A percentile compares a stretch with the other conserved stretches of the same genome.
phyloP scores from a whole-genome alignment of 2,329 filamentous ascomycete genomes.

The Eutypella sp. region DNA sequence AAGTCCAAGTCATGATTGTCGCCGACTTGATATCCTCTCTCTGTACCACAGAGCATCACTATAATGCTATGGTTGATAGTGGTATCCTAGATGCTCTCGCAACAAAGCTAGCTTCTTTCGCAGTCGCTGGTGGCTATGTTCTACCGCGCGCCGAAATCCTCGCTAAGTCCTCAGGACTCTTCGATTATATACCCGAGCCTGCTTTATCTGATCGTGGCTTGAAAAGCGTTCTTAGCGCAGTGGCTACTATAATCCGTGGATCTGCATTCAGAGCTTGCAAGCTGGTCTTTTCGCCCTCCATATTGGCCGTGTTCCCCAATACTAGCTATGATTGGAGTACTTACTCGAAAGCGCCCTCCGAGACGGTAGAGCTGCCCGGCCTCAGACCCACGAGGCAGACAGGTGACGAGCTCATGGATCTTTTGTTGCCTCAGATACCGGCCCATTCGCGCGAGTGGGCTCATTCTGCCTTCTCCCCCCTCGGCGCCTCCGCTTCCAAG shows the following conservation, averaged over 20 bases:
- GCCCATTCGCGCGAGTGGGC: slow-evolving; percentile 29
- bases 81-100: slow-evolving; percentile 77
- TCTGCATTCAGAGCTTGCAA: slow-evolving; percentile 75
- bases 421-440: slow-evolving; percentile 55
- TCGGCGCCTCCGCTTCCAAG: slow-evolving; percentile 38
- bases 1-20: slow-evolving; percentile 58
- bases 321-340: slow-evolving; percentile 47
- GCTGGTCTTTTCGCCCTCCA: slow-evolving; percentile 62
- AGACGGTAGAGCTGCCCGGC: slow-evolving; percentile 48
- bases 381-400: slow-evolving; percentile 41
- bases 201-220: slow-evolving; percentile 57
- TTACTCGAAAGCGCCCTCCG: slow-evolving; percentile 46
- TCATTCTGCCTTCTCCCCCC: slow-evolving; percentile 46
- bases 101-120: slow-evolving; percentile 65
- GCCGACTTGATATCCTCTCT: slow-evolving; percentile 50
- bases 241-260: slow-evolving; percentile 70
- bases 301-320: slow-evolving; percentile 64
- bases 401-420: slow-evolving; percentile 55
- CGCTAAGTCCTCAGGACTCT: slow-evolving; percentile 48
- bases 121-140: slow-evolving; percentile 64
- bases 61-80: slow-evolving; percentile 63
- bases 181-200: slow-evolving; percentile 55
- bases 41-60: slow-evolving; percentile 67
- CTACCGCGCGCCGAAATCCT: slow-evolving; percentile 57
- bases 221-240: slow-evolving; percentile 68